Evolutionary conservation across 352 stramenopile genomes (phyloP).

Genomic region (Phytophthora sp.): DNA sequence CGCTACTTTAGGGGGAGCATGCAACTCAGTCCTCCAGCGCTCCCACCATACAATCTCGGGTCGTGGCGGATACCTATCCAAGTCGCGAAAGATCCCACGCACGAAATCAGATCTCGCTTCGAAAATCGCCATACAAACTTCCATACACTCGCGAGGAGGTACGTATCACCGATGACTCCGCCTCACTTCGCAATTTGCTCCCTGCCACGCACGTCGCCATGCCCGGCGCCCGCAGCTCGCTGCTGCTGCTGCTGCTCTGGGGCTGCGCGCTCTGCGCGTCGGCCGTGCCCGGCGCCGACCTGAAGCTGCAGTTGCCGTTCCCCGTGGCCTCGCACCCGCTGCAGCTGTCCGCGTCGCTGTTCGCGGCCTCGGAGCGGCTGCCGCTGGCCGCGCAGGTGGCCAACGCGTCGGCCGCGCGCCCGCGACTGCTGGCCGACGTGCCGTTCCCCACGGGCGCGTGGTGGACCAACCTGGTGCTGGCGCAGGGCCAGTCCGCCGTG

Average conservation of each 20-base stretch:
- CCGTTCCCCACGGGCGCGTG: conserved; percentile 83
- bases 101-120: conserved; percentile 17
- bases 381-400: conserved; percentile 25
- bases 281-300: conserved; percentile 16
- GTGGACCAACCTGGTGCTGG: conserved; percentile 86
- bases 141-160: neutral
- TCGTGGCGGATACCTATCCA: no score
- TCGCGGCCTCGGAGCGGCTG: conserved; percentile 53
- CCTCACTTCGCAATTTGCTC: conserved; percentile 20
- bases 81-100: neutral
- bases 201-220: conserved; percentile 11
- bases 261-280: conserved; percentile 7
- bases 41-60: no score
- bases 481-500: conserved; percentile 58
- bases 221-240: neutral
- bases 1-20: no score
- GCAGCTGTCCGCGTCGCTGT: conserved; percentile 53
- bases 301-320: conserved; percentile 54
- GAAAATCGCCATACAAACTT: conserved; percentile 11
- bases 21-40: no score
- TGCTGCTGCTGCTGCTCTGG: conserved; percentile 22
- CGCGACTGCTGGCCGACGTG: conserved; percentile 46
- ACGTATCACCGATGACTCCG: no score
- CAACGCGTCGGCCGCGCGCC: neutral
- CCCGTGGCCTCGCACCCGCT: conserved; percentile 56